Evolutionary conservation across 2,329 filamentous ascomycete species (phyloP), one percentile per base, ranked within the genome.

Genomic region (Helotiales sp.): DNA sequence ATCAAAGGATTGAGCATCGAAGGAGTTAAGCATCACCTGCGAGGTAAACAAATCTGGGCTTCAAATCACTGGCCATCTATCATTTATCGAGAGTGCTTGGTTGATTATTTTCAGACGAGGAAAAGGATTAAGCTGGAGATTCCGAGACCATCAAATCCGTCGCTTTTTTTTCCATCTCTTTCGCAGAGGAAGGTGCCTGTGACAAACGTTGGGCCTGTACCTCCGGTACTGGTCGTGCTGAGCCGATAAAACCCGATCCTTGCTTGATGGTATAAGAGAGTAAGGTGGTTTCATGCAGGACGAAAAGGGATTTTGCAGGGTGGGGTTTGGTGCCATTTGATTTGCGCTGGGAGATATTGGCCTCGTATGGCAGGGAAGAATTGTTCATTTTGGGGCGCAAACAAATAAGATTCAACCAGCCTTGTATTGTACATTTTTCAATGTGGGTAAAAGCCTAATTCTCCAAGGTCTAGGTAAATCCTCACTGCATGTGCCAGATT

Each of bases 81-180:
- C 34, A 40, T 13, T 40, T 40, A 40, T 32, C 50, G 2, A 3
- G 26, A 63, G 40, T 49, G 28, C 59, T 69, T 66, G 20, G 37
- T 66, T 66, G n/a, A 66, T 37, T 61, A 61, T 66, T 66, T 60
- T 62, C 24, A 66, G 49, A 49, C 58, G n/a, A 62, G 43, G 49
- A 66, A 62, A 58, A 58, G 32, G 40, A 62, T 66, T 57, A 62
- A 66, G 64, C 63, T 65, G 28, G 47, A 65, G 63, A 61, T 65
- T 65, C 47, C 32, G 61, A 61, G 57, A 65, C 30, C 17, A 65
- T 61, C 22, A 65, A 65, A 61, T 45, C 45, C 61, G 30, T 55
- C 15, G 5, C 37, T 54, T 61, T 55, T 65, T 61, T 65, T 61
- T 20, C 28, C 6, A 30, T 65, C 47, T 61, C 63, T 54, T 65